Conservation (phyloP, 164 flowering plant species). For the Dillenia turbinata region DNA sequence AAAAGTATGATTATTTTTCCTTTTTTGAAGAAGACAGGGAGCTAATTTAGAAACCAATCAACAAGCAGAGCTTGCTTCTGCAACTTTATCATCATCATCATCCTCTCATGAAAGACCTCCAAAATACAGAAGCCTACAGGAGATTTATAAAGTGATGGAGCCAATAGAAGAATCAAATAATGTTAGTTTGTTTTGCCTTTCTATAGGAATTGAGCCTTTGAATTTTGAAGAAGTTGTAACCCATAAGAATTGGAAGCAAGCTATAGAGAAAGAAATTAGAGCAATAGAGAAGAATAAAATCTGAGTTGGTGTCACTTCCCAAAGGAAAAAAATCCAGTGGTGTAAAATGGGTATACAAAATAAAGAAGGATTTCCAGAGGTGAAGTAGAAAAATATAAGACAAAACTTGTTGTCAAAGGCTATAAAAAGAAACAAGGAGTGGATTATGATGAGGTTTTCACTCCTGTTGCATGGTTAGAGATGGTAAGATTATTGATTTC, state of each 20-base stretch:
- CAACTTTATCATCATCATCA: too few species aligned
- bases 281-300: not conserved
- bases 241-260: not conserved
- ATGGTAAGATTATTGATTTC: too few species aligned
- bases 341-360: not conserved
- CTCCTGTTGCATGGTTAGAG: not conserved
- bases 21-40: not conserved
- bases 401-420: too few species aligned
- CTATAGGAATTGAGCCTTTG: not conserved
- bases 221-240: not conserved
- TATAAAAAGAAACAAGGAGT: not conserved
- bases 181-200: too few species aligned
- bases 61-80: too few species aligned
- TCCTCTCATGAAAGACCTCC: too few species aligned
- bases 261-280: too few species aligned
- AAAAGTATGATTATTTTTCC: too few species aligned
- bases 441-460: not conserved
- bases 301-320: not conserved
- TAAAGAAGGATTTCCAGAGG: not conserved
- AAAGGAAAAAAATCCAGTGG: slow-evolving; percentile 1
- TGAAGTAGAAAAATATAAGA: not conserved
- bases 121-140: not conserved
- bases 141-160: not conserved
- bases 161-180: not conserved
- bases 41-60: too few species aligned